These are phyloP conservation scores for Chaetomium olivaceum DNA, from an alignment of 2,329 filamentous ascomycete genomes.

Conservation along the genomic window DNA sequence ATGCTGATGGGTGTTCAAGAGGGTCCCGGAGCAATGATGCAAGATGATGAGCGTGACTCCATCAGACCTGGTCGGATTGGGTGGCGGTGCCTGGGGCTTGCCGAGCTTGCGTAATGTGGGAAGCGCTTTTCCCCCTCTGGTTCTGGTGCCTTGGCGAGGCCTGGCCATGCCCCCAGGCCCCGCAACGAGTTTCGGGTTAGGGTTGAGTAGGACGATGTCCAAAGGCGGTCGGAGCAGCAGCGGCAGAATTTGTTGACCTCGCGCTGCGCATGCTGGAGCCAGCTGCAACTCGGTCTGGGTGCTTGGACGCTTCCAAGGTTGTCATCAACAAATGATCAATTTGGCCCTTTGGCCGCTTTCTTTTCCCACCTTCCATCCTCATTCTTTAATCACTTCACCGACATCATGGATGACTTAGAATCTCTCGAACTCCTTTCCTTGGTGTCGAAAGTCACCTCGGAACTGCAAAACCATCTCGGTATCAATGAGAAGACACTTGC, in stretches of 20 bases:
- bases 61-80: slow-evolving; percentile 7
- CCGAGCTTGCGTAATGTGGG: slow-evolving; percentile 33
- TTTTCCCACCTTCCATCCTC: neutral
- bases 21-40: slow-evolving; percentile 23
- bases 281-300: neutral
- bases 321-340: neutral
- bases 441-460: slow-evolving; percentile 90
- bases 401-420: slow-evolving; percentile 81
- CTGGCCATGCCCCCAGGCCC: neutral
- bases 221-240: slow-evolving; percentile 9
- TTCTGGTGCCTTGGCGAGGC: neutral
- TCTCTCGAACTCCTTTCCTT: slow-evolving; percentile 91
- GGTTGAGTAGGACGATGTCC: neutral
- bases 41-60: neutral
- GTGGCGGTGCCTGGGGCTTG: slow-evolving; percentile 28
- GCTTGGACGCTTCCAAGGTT: neutral
- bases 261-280: neutral
- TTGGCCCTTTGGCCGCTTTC: neutral
- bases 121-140: slow-evolving; percentile 18
- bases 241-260: slow-evolving; percentile 8
- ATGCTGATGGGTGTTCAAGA: slow-evolving; percentile 8
- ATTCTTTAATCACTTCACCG: neutral
- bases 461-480: slow-evolving; percentile 91
- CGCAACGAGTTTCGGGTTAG: slow-evolving; percentile 1
- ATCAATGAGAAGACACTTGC: slow-evolving; percentile 92